These are phyloP conservation scores for Lactarius sanguifluus DNA, from an alignment of 768 basidiomycete species.

Conservation along the genomic window DNA sequence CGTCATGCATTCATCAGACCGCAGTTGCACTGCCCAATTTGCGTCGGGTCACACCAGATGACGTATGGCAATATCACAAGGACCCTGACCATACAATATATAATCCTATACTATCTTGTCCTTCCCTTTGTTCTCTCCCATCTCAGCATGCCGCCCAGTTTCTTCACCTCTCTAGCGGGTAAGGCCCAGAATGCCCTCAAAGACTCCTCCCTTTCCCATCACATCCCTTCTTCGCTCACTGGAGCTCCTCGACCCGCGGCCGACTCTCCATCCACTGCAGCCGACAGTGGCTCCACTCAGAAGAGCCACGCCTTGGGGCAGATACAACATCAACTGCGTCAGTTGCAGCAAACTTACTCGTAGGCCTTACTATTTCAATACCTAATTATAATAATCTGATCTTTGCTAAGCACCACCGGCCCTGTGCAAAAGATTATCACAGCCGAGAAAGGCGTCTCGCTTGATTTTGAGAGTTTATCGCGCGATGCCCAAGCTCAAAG, in stretches of 20 bases:
- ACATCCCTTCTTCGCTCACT: conserved; percentile 48
- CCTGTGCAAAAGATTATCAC: conserved; percentile 82
- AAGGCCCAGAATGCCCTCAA: conserved; percentile 75
- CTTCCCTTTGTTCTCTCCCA: conserved; percentile 19
- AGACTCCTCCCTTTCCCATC: conserved; percentile 56
- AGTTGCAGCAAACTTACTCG: conserved; percentile 73
- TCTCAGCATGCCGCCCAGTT: conserved; percentile 54
- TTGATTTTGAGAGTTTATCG: conserved; percentile 67
- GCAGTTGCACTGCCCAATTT: not conserved
- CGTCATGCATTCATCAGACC: not conserved
- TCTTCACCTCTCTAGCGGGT: conserved; percentile 67
- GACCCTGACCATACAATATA: conserved; percentile 17
- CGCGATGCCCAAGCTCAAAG: conserved; percentile 70
- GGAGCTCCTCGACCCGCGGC: conserved; percentile 38
- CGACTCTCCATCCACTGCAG: conserved; percentile 14
- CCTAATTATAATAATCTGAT: not conserved
- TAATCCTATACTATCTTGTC: conserved; percentile 24
- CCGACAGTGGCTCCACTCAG: conserved; percentile 33
- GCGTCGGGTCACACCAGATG: conserved; percentile 23
- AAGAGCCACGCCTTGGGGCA: conserved; percentile 59
- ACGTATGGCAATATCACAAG: conserved; percentile 27
- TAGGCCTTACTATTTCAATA: conserved; percentile 36
- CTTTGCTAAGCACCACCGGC: conserved; percentile 47
- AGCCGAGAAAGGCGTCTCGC: conserved; percentile 69
- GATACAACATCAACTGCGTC: conserved; percentile 70